These are phyloP conservation scores for Fraxinus angustifolia DNA, from an alignment of 305 asterid species.

Conservation along the genomic window DNA sequence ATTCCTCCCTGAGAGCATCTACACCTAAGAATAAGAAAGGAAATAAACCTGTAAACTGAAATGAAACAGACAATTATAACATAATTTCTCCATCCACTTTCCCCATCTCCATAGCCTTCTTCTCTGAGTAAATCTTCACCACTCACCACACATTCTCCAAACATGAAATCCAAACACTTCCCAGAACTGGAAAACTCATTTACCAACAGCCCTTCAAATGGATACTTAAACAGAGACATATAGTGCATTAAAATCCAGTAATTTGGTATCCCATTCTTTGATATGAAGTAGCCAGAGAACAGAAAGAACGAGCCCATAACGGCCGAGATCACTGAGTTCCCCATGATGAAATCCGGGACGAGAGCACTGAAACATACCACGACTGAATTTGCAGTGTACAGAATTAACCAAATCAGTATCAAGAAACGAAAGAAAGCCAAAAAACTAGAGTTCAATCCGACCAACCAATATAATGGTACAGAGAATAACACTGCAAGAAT, in stretches of 20 bases:
- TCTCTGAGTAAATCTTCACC: conserved; percentile 74
- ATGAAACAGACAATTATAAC: conserved; percentile 72
- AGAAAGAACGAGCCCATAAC: conserved; percentile 88
- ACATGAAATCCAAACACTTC: conserved; percentile 64
- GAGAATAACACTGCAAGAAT: conserved; percentile 64
- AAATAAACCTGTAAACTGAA: conserved; percentile 65
- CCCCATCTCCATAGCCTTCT: conserved; percentile 63
- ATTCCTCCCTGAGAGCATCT: conserved; percentile 65
- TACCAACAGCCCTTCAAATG: conserved; percentile 81
- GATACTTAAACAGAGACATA: conserved; percentile 77
- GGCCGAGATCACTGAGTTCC: conserved; percentile 69
- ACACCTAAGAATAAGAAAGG: conserved; percentile 70
- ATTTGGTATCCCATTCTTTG: conserved; percentile 60
- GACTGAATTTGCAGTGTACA: conserved; percentile 83
- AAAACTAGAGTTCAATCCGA: conserved; percentile 53
- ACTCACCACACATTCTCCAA: conserved; percentile 59
- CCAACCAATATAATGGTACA: conserved; percentile 73
- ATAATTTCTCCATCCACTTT: conserved; percentile 72
- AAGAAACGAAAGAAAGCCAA: conserved; percentile 56
- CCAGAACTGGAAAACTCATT: conserved; percentile 63
- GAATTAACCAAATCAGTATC: conserved; percentile 72
- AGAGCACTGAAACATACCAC: conserved; percentile 85
- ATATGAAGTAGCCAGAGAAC: conserved; percentile 83
- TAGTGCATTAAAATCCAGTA: conserved; percentile 91
- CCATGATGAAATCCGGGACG: conserved; percentile 85